Evolutionary conservation across 2,329 filamentous ascomycete genomes (phyloP).

Genomic region (Penicillium paneum): DNA sequence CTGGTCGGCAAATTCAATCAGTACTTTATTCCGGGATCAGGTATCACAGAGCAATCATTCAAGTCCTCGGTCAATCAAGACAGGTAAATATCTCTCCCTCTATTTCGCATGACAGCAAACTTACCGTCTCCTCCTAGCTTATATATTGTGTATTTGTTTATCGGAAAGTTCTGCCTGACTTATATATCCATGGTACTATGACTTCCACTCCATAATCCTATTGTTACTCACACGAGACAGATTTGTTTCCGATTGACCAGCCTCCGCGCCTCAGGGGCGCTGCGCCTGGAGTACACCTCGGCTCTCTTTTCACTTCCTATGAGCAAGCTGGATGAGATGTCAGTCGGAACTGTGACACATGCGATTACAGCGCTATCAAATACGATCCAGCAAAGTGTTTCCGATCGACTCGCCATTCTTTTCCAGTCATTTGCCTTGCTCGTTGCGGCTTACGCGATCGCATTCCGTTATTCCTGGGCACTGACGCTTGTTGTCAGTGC

Average conservation of each 20-base stretch:
- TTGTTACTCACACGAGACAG: not conserved
- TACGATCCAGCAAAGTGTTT: constrained; percentile 54
- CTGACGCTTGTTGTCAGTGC: constrained; percentile 52
- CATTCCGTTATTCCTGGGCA: constrained; percentile 53
- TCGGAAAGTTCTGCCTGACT: constrained; percentile 53
- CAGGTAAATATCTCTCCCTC: constrained; percentile 6
- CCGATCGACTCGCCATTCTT: constrained; percentile 49
- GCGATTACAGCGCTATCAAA: constrained; percentile 54
- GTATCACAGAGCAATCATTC: constrained; percentile 48
- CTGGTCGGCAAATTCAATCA: constrained; percentile 55
- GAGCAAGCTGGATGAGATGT: constrained; percentile 49
- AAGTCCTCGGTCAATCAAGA: constrained; percentile 47
- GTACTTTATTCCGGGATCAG: constrained; percentile 49
- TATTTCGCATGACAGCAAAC: not conserved
- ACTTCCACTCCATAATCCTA: not conserved
- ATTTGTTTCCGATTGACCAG: constrained; percentile 49
- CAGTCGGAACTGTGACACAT: constrained; percentile 50
- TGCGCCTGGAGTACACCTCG: constrained; percentile 51
- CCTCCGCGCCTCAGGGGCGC: constrained; percentile 49
- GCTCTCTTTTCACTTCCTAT: constrained; percentile 52
- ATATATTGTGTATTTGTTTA: constrained; percentile 59
- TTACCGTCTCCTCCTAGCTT: constrained; percentile 36
- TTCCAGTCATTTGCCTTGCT: constrained; percentile 44
- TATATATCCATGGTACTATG: constrained; percentile 52
- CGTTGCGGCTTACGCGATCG: constrained; percentile 49